These are phyloP conservation scores for Auriculariales sp. DNA, from an alignment of 768 basidiomycete species.

Conservation along the genomic window DNA sequence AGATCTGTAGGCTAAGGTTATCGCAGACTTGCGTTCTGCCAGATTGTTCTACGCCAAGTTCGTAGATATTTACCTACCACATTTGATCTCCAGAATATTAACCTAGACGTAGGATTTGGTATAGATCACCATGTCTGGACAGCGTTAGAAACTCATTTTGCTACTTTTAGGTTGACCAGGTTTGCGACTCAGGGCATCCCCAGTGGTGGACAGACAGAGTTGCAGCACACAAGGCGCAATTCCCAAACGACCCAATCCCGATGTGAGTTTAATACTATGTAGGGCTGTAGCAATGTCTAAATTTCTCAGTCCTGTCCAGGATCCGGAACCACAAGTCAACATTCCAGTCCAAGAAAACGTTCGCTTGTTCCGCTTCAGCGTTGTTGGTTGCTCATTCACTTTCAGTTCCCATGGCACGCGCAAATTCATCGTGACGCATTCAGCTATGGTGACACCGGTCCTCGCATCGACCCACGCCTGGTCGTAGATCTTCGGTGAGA, in stretches of 20 bases:
- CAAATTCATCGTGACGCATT: constrained; percentile 24
- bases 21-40: constrained; percentile 11
- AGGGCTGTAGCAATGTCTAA: no score
- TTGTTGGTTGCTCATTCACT: constrained; percentile 11
- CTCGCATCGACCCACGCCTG: constrained; percentile 16
- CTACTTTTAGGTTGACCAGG: not conserved
- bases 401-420: constrained; percentile 5
- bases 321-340: constrained; percentile 21
- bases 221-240: constrained; percentile 6
- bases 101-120: not conserved
- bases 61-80: no score
- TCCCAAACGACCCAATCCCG: constrained; percentile 12
- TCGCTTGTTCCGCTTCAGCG: not conserved
- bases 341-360: constrained; percentile 6
- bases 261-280: not conserved
- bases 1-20: not conserved
- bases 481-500: constrained; percentile 16
- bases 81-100: no score
- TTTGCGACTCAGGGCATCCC: not conserved
- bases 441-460: constrained; percentile 19
- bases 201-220: constrained; percentile 12
- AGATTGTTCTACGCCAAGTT: constrained; percentile 9
- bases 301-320: constrained; percentile 7
- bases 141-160: not conserved
- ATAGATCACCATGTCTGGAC: not conserved